Conservation (phyloP, 306 rosid genomes). For the Geum urbanum region DNA sequence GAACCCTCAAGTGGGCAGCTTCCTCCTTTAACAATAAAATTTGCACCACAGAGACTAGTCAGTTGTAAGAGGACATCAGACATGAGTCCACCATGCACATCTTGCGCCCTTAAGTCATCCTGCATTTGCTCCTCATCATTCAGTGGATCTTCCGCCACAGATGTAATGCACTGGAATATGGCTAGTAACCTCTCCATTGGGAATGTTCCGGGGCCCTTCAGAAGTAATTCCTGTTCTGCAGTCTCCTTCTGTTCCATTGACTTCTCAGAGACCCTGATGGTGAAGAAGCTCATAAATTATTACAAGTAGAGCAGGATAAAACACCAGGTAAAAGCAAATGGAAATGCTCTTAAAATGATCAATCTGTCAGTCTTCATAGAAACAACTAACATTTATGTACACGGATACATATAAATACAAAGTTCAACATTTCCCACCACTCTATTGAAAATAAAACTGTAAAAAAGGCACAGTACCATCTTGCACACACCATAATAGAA, state of each 20-base stretch:
- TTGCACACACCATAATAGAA: background rate
- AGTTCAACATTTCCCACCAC: background rate
- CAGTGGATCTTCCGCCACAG: slow-evolving; percentile 52
- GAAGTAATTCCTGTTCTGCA: slow-evolving; percentile 68
- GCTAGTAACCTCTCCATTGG: slow-evolving; percentile 92
- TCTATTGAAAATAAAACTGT: background rate
- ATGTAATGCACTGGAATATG: slow-evolving; percentile 81
- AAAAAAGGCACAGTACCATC: background rate
- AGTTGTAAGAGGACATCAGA: slow-evolving; percentile 78
- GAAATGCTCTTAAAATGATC: background rate
- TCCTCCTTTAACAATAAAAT: slow-evolving; percentile 74
- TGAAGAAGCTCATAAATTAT: slow-evolving; percentile 22
- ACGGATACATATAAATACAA: background rate
- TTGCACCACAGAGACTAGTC: slow-evolving; percentile 86
- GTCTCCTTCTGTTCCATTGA: slow-evolving; percentile 63
- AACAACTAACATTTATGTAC: background rate
- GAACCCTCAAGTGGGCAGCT: slow-evolving; percentile 89
- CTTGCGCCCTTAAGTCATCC: slow-evolving; percentile 38
- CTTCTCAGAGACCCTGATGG: slow-evolving; percentile 58
- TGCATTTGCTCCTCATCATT: slow-evolving; percentile 53
- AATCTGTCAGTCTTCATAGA: background rate
- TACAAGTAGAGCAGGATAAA: slow-evolving; percentile 2
- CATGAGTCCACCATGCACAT: slow-evolving; percentile 55
- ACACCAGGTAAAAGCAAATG: background rate
- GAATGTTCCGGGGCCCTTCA: slow-evolving; percentile 96